Evolutionary conservation across 306 rosid genomes (phyloP).

Genomic region (Erythrophleum fordii): DNA sequence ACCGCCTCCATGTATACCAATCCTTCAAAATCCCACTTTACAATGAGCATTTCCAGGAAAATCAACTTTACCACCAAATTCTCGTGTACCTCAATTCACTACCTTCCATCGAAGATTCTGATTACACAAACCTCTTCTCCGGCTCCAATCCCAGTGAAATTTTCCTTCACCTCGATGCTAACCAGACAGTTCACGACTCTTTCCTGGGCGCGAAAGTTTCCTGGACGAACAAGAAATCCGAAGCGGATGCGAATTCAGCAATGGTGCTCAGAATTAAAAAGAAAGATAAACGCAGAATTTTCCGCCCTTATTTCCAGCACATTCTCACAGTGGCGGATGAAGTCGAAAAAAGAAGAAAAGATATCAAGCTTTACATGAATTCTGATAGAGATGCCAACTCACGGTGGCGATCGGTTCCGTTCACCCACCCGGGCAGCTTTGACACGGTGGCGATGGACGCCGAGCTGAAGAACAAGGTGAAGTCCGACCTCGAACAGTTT

Average conservation of each 20-base stretch:
- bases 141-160: conserved; percentile 76
- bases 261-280: conserved; percentile 63
- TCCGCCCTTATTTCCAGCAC: conserved; percentile 89
- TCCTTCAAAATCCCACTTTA: conserved; percentile 72
- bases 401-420: conserved; percentile 75
- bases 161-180: conserved; percentile 61
- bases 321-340: conserved; percentile 71
- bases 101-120: conserved; percentile 80
- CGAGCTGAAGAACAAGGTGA: conserved; percentile 73
- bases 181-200: conserved; percentile 63
- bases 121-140: conserved; percentile 77
- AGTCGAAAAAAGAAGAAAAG: conserved; percentile 64
- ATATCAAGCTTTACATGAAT: conserved; percentile 59
- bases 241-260: conserved; percentile 30
- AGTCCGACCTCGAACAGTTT: conserved; percentile 81
- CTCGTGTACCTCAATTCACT: conserved; percentile 72
- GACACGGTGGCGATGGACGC: conserved; percentile 76
- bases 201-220: conserved; percentile 72
- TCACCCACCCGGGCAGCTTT: conserved; percentile 82
- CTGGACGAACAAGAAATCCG: conserved; percentile 56
- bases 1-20: conserved; percentile 63
- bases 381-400: conserved; percentile 36
- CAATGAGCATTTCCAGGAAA: conserved; percentile 63
- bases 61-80: conserved; percentile 74
- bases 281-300: conserved; percentile 74